Conservation (phyloP, 306 rosid genomes). For the Casuarina equisetifolia region DNA sequence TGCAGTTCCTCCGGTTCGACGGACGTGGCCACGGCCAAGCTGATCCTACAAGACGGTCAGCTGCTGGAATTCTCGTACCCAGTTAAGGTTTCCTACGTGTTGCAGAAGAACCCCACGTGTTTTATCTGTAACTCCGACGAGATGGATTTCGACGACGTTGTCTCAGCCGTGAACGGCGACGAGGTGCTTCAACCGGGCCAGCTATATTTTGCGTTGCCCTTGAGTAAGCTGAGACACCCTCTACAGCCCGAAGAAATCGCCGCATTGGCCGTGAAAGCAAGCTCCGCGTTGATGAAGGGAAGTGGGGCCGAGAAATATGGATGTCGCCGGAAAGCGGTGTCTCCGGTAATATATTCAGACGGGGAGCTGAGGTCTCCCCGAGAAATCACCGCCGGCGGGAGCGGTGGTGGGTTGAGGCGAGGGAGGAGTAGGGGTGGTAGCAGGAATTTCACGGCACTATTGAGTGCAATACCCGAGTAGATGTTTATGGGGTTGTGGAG, state of each 20-base stretch:
- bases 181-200: conserved; percentile 78
- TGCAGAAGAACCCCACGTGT: conserved; percentile 60
- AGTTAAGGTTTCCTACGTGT: conserved; percentile 63
- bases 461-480: conserved; percentile 79
- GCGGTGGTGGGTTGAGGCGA: conserved; percentile 31
- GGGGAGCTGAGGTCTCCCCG: conserved; percentile 35
- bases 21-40: conserved; percentile 66
- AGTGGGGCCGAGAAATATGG: conserved; percentile 43
- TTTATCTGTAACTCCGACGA: conserved; percentile 91
- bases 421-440: conserved; percentile 32
- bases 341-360: conserved; percentile 42
- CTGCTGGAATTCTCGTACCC: conserved; percentile 68
- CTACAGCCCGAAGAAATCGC: conserved; percentile 88
- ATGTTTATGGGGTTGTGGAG: conserved; percentile 31
- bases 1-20: conserved; percentile 64
- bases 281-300: conserved; percentile 68
- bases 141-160: conserved; percentile 77
- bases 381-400: conserved; percentile 5
- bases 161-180: conserved; percentile 58
- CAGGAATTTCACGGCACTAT: conserved; percentile 40
- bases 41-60: conserved; percentile 63
- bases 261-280: conserved; percentile 93
- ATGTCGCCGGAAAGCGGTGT: conserved; percentile 38
- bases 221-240: conserved; percentile 49
- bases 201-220: conserved; percentile 83